Conservation (phyloP, 768 basidiomycete species). For the Naganishia kalamii region DNA sequence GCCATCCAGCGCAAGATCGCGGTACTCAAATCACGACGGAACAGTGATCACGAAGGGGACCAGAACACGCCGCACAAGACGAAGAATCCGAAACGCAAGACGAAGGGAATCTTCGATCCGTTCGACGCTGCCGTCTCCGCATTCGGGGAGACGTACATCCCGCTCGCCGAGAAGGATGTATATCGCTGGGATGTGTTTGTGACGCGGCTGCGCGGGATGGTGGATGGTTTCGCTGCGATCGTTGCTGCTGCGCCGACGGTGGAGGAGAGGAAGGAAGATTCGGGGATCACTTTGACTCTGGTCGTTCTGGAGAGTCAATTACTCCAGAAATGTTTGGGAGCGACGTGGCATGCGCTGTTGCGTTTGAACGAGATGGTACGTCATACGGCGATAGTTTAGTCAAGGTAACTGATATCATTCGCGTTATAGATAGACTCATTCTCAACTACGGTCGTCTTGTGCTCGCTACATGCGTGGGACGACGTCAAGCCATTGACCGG, state of each 20-base stretch:
- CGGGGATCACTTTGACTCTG: not conserved
- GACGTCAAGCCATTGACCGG: conserved; percentile 34
- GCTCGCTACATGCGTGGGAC: conserved; percentile 38
- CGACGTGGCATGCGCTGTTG: conserved; percentile 35
- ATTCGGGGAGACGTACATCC: not conserved
- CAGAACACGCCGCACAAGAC: not conserved
- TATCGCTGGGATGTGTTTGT: conserved; percentile 14
- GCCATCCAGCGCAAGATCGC: not conserved
- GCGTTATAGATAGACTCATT: conserved; percentile 25
- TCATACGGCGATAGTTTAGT: not conserved
- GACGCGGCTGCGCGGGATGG: not conserved
- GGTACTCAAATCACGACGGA: not conserved
- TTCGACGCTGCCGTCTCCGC: not conserved
- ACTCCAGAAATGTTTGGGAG: conserved; percentile 2
- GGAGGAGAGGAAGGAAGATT: not conserved
- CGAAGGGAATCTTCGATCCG: not conserved
- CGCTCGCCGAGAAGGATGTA: not conserved
- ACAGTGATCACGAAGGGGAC: not conserved
- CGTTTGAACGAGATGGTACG: conserved; percentile 39
- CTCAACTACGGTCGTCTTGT: conserved; percentile 32
- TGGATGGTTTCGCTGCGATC: not conserved
- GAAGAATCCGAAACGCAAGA: not conserved
- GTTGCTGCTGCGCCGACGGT: not conserved
- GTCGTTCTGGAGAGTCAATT: conserved; percentile 1
- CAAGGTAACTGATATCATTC: not conserved